Base-by-base conservation (phyloP, 1,284 basidiomycete species). In the Puccinia polysora region DNA sequence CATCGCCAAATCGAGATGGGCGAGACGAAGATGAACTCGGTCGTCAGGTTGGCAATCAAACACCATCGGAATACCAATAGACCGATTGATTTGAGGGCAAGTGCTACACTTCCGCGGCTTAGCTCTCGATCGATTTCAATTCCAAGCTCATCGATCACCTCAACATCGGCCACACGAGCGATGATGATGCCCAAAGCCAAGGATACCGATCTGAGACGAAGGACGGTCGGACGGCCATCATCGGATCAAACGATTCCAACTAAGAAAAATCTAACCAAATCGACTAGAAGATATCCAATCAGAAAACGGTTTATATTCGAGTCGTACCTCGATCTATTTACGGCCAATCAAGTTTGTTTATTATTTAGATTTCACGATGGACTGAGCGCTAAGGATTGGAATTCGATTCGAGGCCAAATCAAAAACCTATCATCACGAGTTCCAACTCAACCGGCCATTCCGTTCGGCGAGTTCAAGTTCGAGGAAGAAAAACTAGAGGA, bases 231-330 rank as follows among this genome's bases (percentile, higher is more conserved):
- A 10, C 23, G 49, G 4, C 20, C 8, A 28, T 14, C 8, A n/a
- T n/a, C n/a, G n/a, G n/a, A n/a, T n/a, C n/a, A n/a, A n/a, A n/a
- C n/a, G n/a, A n/a, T n/a, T n/a, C n/a, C n/a, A n/a, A n/a, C n/a
- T n/a, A n/a, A n/a, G n/a, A n/a, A n/a, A n/a, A n/a, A n/a, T 32
- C 55, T 32, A 34, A 58, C 55, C 2, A 49, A 49, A 25, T 20
- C 15, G 4, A 4, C 30, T 7, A 49, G 67, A 47, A 55, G 3
- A 30, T 71, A 71, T 40, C 69, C 69, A 23, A 52, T 71, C n/a
- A 10, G 69, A 18, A 71, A 71, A 52, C 59, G 50, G 38, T 71
- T 71, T 28, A 50, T 71, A 30, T 71, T 71, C 40, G 68, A 71
- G 55, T 50, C 56, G 4, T 71, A 71, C 53, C 18, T 38, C 20